Percentiles rank a stretch among this genome's conserved stretches.
These are phyloP conservation scores for Saksenaea vasiformis DNA, from an alignment of 371 early-diverging fungal species.

Conservation along the genomic window DNA sequence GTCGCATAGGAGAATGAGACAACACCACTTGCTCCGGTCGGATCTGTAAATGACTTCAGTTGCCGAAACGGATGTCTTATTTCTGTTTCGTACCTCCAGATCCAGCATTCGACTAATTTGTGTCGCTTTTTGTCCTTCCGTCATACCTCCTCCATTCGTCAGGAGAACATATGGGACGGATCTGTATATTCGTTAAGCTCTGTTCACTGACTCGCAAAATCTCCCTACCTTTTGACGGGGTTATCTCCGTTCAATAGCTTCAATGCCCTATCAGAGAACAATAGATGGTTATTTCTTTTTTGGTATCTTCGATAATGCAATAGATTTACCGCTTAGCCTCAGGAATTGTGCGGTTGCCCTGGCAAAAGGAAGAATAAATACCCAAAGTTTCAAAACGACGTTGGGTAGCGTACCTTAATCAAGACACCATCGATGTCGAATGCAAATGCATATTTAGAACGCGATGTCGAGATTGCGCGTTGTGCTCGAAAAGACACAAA, in stretches of 20 bases:
- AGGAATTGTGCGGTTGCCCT: slow-evolving; percentile 43
- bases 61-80: not conserved
- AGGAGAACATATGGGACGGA: slow-evolving; percentile 76
- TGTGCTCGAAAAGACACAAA: not conserved
- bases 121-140: slow-evolving; percentile 72
- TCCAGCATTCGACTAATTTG: slow-evolving; percentile 68
- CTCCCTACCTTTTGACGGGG: slow-evolving; percentile 37
- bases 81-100: slow-evolving; percentile 42
- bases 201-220: not conserved
- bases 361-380: not conserved
- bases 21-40: slow-evolving; percentile 71
- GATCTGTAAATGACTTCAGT: slow-evolving; percentile 37
- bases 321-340: slow-evolving; percentile 31
- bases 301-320: not conserved
- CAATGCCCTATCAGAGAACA: slow-evolving; percentile 46
- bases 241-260: slow-evolving; percentile 62
- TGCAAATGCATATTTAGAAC: slow-evolving; percentile 62
- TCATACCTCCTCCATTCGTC: slow-evolving; percentile 89
- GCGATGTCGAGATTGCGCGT: slow-evolving; percentile 11
- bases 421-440: slow-evolving; percentile 85
- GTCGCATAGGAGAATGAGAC: slow-evolving; percentile 86
- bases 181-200: slow-evolving; percentile 22
- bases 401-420: slow-evolving; percentile 54
- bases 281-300: not conserved
- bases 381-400: not conserved